Conservation (phyloP, 2,329 filamentous ascomycete genomes). For the Fusarium liriodendri region DNA sequence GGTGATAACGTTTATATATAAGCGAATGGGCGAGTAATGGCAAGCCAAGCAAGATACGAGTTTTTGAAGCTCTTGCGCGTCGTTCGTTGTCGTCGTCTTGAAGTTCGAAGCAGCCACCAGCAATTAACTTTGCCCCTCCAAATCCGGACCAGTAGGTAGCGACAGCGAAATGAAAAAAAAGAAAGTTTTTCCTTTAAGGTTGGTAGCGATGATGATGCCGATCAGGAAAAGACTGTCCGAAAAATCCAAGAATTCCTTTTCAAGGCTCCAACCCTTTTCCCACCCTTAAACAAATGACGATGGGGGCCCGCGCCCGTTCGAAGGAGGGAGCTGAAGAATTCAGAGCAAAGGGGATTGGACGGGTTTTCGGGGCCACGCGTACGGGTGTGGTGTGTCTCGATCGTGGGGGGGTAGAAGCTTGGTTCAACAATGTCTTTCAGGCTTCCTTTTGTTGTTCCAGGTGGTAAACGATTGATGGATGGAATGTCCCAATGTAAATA, state of each 20-base stretch:
- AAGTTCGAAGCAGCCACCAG: neutral
- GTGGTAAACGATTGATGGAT: neutral
- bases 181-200: conserved; percentile 4
- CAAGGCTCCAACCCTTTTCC: conserved; percentile 16
- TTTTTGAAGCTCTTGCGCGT: conserved; percentile 7
- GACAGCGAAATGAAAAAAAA: conserved; percentile 12
- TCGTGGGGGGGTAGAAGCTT: conserved; percentile 20
- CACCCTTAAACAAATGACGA: neutral
- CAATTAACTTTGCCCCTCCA: conserved; percentile 21
- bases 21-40: conserved; percentile 6
- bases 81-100: conserved; percentile 3
- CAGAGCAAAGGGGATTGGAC: conserved; percentile 8
- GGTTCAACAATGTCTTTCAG: neutral
- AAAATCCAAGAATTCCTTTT: conserved; percentile 3
- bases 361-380: conserved; percentile 22
- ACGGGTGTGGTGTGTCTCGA: conserved; percentile 6
- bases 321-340: conserved; percentile 20
- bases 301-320: neutral
- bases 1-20: neutral
- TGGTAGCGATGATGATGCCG: conserved; percentile 10
- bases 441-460: neutral
- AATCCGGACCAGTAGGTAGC: conserved; percentile 28
- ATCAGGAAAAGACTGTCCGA: neutral
- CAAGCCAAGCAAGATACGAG: conserved; percentile 9
- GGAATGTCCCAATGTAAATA: conserved; percentile 4